Percentiles rank a stretch among this genome's conserved stretches.
These are phyloP conservation scores for Sclerotinia minor DNA, from an alignment of 2,329 filamentous ascomycete genomes.

Conservation along the genomic window DNA sequence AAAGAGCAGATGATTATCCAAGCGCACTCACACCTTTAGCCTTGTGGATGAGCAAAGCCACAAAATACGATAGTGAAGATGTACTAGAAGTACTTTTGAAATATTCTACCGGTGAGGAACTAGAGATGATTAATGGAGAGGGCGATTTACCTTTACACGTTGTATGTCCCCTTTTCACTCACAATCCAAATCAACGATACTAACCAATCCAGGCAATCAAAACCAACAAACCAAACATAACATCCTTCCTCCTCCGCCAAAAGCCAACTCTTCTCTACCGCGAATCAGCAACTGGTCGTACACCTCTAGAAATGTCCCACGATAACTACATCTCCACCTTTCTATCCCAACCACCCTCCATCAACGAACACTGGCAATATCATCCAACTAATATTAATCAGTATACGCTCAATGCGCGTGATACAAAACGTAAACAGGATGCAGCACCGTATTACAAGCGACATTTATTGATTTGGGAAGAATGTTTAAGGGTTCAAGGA, in stretches of 20 bases:
- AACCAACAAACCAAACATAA: constrained; percentile 29
- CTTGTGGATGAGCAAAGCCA: constrained; percentile 49
- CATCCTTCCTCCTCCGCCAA: constrained; percentile 33
- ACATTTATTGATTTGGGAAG: constrained; percentile 15
- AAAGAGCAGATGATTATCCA: constrained; percentile 54
- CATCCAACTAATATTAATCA: constrained; percentile 7
- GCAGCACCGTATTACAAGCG: not conserved
- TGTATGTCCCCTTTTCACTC: constrained; percentile 44
- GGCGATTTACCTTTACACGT: constrained; percentile 67
- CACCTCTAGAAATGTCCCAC: constrained; percentile 66
- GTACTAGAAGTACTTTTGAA: constrained; percentile 52
- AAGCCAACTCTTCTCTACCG: constrained; percentile 54
- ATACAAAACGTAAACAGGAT: not conserved
- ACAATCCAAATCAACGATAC: constrained; percentile 41
- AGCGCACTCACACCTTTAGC: constrained; percentile 65
- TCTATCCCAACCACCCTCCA: constrained; percentile 27
- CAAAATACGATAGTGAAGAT: not conserved
- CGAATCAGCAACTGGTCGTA: constrained; percentile 76
- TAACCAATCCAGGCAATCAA: constrained; percentile 44
- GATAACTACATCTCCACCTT: constrained; percentile 50
- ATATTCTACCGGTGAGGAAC: constrained; percentile 56
- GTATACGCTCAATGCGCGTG: not conserved
- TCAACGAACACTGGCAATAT: constrained; percentile 36
- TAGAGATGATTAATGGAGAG: constrained; percentile 61
- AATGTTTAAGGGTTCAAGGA: constrained; percentile 22